These are phyloP conservation scores for Colletotrichum spinosum DNA, from an alignment of 2,329 filamentous ascomycete species.

Conservation along the genomic window DNA sequence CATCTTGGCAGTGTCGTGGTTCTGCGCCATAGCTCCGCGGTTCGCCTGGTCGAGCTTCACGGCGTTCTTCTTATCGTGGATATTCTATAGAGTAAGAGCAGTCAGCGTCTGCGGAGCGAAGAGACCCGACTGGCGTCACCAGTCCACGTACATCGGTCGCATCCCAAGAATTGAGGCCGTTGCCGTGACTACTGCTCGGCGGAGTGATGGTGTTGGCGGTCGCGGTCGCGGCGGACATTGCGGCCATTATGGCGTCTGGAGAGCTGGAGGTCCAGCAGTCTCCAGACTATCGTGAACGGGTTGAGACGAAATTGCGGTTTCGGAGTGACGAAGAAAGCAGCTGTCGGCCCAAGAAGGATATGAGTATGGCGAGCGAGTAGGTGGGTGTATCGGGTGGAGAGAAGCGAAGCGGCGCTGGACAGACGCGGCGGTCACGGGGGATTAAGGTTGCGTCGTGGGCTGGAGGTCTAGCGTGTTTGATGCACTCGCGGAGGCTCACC, in stretches of 20 bases:
- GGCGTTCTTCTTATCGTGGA: slow-evolving; percentile 36
- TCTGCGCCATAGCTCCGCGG: slow-evolving; percentile 34
- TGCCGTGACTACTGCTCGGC: slow-evolving; percentile 61
- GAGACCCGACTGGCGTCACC: too few relatives aligned
- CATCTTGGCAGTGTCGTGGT: slow-evolving; percentile 40
- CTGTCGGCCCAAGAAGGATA: slow-evolving; percentile 28
- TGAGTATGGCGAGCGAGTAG: slow-evolving; percentile 8
- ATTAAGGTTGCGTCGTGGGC: slow-evolving; percentile 25
- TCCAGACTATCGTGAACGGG: slow-evolving; percentile 25
- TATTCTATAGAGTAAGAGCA: slow-evolving; percentile 34
- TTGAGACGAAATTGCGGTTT: background rate
- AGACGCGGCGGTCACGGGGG: slow-evolving; percentile 8
- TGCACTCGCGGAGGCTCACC: slow-evolving; percentile 21
- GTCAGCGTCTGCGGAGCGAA: slow-evolving; percentile 1
- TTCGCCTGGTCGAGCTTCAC: slow-evolving; percentile 36
- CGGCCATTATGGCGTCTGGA: slow-evolving; percentile 56
- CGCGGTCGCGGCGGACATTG: slow-evolving; percentile 63
- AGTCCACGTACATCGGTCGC: slow-evolving; percentile 51
- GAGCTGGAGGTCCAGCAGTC: slow-evolving; percentile 35
- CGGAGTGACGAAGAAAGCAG: slow-evolving; percentile 4
- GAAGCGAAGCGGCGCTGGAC: slow-evolving; percentile 18
- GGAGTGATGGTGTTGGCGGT: slow-evolving; percentile 61
- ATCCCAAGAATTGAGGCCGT: slow-evolving; percentile 60
- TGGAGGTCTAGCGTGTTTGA: slow-evolving; percentile 20
- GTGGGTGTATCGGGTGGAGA: background rate